Evolutionary conservation across 1,284 basidiomycete species (phyloP).

Genomic region (Singerocomus inundabilis): DNA sequence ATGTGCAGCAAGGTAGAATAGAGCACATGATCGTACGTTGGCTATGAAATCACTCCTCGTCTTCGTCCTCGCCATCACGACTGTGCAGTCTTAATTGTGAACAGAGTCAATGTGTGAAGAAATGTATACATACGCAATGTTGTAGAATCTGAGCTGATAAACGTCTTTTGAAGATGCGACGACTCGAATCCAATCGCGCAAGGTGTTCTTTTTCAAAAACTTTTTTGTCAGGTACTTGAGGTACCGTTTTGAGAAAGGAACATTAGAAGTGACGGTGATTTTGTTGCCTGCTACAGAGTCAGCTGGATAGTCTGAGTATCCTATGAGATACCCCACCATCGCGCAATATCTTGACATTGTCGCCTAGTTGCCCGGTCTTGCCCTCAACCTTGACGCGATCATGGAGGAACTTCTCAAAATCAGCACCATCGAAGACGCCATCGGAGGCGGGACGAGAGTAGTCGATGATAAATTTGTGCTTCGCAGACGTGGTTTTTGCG

Average conservation of each 20-base stretch:
- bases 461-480: conserved; percentile 94
- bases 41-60: conserved; percentile 43
- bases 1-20: conserved; percentile 1
- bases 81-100: conserved; percentile 19
- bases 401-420: conserved; percentile 92
- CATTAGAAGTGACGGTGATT: conserved; percentile 77
- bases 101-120: not conserved
- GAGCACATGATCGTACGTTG: conserved; percentile 1
- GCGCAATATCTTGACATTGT: conserved; percentile 76
- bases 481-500: conserved; percentile 64
- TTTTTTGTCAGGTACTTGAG: conserved; percentile 95
- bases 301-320: not conserved
- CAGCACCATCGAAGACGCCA: conserved; percentile 88
- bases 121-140: conserved; percentile 74
- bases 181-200: conserved; percentile 88
- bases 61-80: conserved; percentile 50
- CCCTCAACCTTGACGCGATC: conserved; percentile 89
- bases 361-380: conserved; percentile 85
- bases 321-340: conserved; percentile 58
- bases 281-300: conserved; percentile 58
- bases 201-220: conserved; percentile 88
- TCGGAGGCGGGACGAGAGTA: conserved; percentile 91
- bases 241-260: conserved; percentile 91
- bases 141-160: conserved; percentile 92
- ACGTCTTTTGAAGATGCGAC: conserved; percentile 87